A percentile compares a stretch with the other conserved stretches of the same genome.
These are phyloP conservation scores for Hibiscus trionum DNA, from an alignment of 345 rosid species.

Conservation along the genomic window DNA sequence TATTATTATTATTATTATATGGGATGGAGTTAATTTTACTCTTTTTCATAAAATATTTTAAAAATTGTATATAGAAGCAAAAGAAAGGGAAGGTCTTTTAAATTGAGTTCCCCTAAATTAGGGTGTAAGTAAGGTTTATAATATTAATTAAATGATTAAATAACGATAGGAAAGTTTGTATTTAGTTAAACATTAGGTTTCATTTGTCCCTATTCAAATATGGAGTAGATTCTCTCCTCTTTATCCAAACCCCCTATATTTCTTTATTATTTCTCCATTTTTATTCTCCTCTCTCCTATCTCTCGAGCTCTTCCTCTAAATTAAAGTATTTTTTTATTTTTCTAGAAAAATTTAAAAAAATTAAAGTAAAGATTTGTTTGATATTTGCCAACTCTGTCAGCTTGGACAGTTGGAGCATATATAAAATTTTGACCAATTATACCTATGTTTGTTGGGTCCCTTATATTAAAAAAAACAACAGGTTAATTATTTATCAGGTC, in stretches of 20 bases:
- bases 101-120: slow-evolving; percentile 20
- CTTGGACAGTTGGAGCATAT: background rate
- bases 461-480: no score
- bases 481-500: no score
- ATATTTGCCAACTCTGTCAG: slow-evolving; percentile 1
- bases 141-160: slow-evolving; percentile 8
- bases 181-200: slow-evolving; percentile 24
- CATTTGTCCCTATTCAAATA: slow-evolving; percentile 29
- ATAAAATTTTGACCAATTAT: no score
- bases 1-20: no score
- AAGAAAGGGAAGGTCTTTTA: background rate
- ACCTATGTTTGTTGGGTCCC: no score
- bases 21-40: no score
- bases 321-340: background rate
- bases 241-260: background rate
- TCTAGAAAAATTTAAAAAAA: background rate
- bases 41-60: no score
- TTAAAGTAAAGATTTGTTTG: slow-evolving; percentile 7
- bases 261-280: background rate
- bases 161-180: slow-evolving; percentile 8
- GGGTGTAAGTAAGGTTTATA: slow-evolving; percentile 25
- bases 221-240: slow-evolving; percentile 34
- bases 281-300: no score
- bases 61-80: background rate
- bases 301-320: background rate